Conservation (phyloP, 2,329 filamentous ascomycete species). For the Scedosporium boydii region DNA sequence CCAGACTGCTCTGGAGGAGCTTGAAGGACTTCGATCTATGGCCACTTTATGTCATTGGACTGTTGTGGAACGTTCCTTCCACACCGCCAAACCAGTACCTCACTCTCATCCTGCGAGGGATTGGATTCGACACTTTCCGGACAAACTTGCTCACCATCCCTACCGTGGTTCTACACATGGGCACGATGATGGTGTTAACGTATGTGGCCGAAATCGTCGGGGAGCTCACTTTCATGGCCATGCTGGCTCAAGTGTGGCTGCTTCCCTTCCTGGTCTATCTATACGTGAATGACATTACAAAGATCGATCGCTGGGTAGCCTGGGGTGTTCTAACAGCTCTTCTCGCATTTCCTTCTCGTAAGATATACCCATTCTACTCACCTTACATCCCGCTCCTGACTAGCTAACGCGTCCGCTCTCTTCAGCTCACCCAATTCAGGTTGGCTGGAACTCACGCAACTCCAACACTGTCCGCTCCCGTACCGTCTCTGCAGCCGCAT, state of each 20-base stretch:
- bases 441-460: conserved; percentile 43
- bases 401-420: no score
- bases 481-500: conserved; percentile 48
- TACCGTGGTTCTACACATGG: conserved; percentile 19
- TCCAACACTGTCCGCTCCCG: conserved; percentile 51
- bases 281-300: conserved; percentile 17
- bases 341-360: conserved; percentile 23
- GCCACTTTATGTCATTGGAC: conserved; percentile 42
- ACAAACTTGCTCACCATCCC: conserved; percentile 49
- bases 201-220: conserved; percentile 34
- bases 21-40: conserved; percentile 49
- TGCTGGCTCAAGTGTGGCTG: conserved; percentile 40
- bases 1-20: conserved; percentile 37
- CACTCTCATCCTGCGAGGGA: conserved; percentile 38
- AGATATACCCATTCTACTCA: conserved; percentile 2
- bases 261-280: conserved; percentile 43
- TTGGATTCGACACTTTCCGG: conserved; percentile 42
- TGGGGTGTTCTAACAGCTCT: conserved; percentile 24
- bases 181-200: conserved; percentile 37
- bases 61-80: conserved; percentile 36
- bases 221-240: conserved; percentile 31
- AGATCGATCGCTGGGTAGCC: conserved; percentile 21
- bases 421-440: conserved; percentile 35
- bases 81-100: conserved; percentile 38
- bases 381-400: no score